Percentiles rank a stretch among this genome's conserved stretches.
phyloP scores from a whole-genome alignment of 1,284 basidiomycete genomes.

The Ustilago nuda region DNA sequence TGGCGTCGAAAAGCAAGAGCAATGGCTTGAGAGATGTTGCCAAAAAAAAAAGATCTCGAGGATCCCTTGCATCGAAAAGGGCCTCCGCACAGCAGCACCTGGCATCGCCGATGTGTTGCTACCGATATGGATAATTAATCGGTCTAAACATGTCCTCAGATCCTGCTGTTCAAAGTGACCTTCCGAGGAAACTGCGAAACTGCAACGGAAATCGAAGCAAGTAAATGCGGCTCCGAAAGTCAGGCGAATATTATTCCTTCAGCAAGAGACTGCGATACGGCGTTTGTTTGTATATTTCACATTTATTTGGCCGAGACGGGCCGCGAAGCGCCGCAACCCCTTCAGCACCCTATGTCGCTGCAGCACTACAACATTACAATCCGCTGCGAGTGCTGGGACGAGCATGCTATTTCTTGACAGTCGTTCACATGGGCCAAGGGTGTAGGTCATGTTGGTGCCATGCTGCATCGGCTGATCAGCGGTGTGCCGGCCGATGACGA shows the following conservation, averaged over 20 bases:
- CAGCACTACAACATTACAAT: no score
- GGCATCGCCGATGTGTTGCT: constrained; percentile 1
- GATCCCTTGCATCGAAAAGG: neutral
- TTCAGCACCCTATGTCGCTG: neutral
- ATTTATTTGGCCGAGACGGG: constrained; percentile 5
- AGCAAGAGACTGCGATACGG: neutral
- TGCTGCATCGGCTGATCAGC: no score
- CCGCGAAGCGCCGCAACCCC: neutral
- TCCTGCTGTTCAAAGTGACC: neutral
- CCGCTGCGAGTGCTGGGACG: neutral
- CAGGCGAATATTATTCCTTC: neutral
- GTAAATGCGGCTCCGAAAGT: neutral
- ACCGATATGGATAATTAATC: neutral
- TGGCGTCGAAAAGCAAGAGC: neutral
- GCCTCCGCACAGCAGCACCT: constrained; percentile 4
- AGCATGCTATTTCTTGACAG: neutral
- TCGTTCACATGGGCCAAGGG: neutral
- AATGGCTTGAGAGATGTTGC: neutral
- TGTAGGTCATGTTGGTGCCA: neutral
- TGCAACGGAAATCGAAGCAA: neutral
- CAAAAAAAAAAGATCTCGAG: neutral
- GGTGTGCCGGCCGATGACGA: neutral
- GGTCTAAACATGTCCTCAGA: neutral
- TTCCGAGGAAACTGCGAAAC: neutral
- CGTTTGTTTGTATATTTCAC: constrained; percentile 11